These are phyloP conservation scores for Prunus campanulata DNA, from an alignment of 306 rosid species.

Conservation along the genomic window DNA sequence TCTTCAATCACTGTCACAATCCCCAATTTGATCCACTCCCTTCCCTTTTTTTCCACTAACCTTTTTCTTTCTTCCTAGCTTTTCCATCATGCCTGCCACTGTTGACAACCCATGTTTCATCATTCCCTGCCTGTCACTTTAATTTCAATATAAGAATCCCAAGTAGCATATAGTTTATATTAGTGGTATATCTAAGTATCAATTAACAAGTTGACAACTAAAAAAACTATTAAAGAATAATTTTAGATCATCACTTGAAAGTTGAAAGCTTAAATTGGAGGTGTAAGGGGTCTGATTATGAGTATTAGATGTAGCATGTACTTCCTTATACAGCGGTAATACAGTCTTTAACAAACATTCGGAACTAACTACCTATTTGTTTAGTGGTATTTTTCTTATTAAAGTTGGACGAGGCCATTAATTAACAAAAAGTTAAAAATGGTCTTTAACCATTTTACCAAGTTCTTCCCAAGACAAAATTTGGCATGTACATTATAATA, in stretches of 20 bases:
- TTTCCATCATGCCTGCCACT: constrained; percentile 59
- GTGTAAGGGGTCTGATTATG: neutral
- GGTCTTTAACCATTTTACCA: too few relatives aligned
- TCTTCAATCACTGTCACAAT: constrained; percentile 36
- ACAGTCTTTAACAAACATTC: neutral
- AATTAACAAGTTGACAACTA: neutral
- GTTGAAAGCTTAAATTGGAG: neutral
- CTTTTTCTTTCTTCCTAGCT: constrained; percentile 39
- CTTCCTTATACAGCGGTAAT: neutral
- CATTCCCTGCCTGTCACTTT: constrained; percentile 43
- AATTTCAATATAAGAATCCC: neutral
- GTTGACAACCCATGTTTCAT: constrained; percentile 49
- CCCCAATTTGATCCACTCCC: constrained; percentile 33
- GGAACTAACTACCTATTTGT: neutral
- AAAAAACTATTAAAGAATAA: neutral
- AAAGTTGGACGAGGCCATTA: neutral
- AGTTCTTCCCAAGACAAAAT: too few relatives aligned
- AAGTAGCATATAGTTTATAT: neutral
- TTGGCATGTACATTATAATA: too few relatives aligned
- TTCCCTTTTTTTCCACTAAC: constrained; percentile 36
- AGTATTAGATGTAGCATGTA: neutral
- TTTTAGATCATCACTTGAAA: neutral
- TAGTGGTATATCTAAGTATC: neutral
- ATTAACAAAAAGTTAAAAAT: neutral
- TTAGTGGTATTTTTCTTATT: neutral